Evolutionary conservation across 2,329 filamentous ascomycete genomes (phyloP), one percentile per base, ranked within the genome.

Genomic region (Falciphora oryzae): DNA sequence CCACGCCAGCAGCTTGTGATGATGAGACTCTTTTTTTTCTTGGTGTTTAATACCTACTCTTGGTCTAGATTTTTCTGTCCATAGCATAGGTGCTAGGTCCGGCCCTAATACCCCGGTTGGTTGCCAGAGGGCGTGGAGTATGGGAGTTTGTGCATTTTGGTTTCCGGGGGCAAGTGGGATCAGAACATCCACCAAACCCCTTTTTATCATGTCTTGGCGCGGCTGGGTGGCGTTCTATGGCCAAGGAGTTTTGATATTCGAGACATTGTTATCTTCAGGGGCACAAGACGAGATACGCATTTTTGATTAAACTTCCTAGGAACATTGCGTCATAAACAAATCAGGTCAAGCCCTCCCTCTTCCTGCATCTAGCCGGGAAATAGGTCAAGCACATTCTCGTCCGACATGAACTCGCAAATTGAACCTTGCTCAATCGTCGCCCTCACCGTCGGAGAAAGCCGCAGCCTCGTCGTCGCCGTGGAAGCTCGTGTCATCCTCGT

Each of bases 1-100:
- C 2, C 92, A 97, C 80, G 92, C 93, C 6, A 97, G 93, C 74
- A 97, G 97, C 70, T 81, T 62, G 11, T 53, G 22, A 53, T 53
- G 38, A 44, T 44, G 16, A 44, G 8, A 14, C 8, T 35, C 18
- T 16, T 22, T 13, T n/a, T 53, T n/a, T n/a, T 53, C 6, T 50
- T 22, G 3, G 35, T 38, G 22, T 53, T 53, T n/a, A 53, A n/a
- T n/a, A 53, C 18, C 16, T 35, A 3, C 35, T 38, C 13, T 38
- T 38, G 11, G 11, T 6, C 32, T 13, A 29, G 29, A 8, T 32
- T 32, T 10, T 44, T 22, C 1, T 44, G 38, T 35, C 16, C 14
- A 18, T 16, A 7, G 16, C 38, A 44, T 22, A 18, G 38, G 38
- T 7, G 16, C 18, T 8, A 53, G 3, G n/a, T 53, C 44, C 18